Percentiles rank a stretch among this genome's conserved stretches.
Evolutionary conservation across 768 basidiomycete genomes (phyloP).

Genomic region (Pholiota molesta): DNA sequence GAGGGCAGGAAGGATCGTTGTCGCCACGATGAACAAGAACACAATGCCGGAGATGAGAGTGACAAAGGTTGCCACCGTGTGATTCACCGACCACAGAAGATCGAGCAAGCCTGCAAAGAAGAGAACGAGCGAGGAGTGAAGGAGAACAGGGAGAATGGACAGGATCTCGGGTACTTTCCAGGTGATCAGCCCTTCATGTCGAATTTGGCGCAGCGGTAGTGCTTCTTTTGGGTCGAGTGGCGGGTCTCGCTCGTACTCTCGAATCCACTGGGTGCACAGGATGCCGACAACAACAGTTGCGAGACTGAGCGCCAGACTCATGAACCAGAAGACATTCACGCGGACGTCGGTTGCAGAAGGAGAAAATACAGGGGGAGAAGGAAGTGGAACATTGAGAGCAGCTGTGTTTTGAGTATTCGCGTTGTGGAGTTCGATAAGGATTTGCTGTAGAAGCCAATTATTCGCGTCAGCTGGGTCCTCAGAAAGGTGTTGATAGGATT

Average conservation of each 20-base stretch:
- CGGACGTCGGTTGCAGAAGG: constrained; percentile 22
- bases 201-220: constrained; percentile 22
- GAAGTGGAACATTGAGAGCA: not conserved
- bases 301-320: constrained; percentile 30
- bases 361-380: constrained; percentile 10
- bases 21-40: constrained; percentile 12
- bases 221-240: constrained; percentile 18
- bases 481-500: constrained; percentile 35
- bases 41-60: constrained; percentile 17
- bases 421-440: constrained; percentile 18
- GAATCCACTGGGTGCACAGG: constrained; percentile 29
- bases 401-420: constrained; percentile 7
- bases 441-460: constrained; percentile 26
- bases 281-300: constrained; percentile 29
- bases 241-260: constrained; percentile 22
- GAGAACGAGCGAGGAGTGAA: constrained; percentile 22
- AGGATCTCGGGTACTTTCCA: constrained; percentile 26
- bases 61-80: constrained; percentile 16
- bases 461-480: constrained; percentile 30
- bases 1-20: constrained; percentile 15
- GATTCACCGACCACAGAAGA: constrained; percentile 21
- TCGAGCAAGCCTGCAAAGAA: constrained; percentile 26
- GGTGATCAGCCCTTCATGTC: constrained; percentile 21
- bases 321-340: constrained; percentile 34
- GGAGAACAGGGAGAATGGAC: constrained; percentile 18